Percentiles rank a stretch among this genome's conserved stretches.
phyloP scores from a whole-genome alignment of 108 stramenopile genomes.

The Stephanodiscus triporus region DNA sequence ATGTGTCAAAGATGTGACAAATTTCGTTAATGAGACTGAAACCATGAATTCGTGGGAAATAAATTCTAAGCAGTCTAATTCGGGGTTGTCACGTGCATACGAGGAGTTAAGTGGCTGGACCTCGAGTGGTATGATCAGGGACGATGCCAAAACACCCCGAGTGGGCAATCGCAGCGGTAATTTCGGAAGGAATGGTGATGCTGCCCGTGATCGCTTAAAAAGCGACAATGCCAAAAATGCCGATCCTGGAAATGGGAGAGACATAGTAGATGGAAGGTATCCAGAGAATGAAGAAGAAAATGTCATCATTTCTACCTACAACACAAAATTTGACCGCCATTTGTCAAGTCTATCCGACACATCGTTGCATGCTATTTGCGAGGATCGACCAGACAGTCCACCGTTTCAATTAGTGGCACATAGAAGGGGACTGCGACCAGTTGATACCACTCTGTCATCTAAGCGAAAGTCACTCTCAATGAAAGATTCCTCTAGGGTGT shows the following conservation, averaged over 20 bases:
- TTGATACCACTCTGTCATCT: neutral
- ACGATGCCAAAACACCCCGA: neutral
- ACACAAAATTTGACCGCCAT: neutral
- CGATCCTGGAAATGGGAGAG: neutral
- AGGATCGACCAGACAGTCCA: neutral
- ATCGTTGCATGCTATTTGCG: conserved; percentile 1
- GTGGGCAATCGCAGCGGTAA: neutral
- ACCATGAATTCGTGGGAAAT: no score
- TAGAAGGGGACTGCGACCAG: neutral
- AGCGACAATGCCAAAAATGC: neutral
- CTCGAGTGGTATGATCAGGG: neutral
- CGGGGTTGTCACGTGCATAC: neutral
- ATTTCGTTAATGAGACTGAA: no score
- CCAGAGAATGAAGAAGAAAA: neutral
- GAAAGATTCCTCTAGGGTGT: neutral
- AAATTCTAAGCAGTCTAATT: no score
- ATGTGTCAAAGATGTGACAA: no score
- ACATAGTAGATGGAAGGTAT: neutral
- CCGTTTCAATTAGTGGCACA: neutral
- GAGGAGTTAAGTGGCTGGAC: neutral
- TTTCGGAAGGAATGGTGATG: neutral
- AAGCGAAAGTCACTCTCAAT: neutral
- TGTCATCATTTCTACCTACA: neutral
- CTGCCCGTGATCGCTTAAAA: neutral
- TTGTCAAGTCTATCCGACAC: conserved; percentile 1